These are phyloP conservation scores for Tylopilus sp. DNA, from an alignment of 768 basidiomycete genomes.

Conservation along the genomic window DNA sequence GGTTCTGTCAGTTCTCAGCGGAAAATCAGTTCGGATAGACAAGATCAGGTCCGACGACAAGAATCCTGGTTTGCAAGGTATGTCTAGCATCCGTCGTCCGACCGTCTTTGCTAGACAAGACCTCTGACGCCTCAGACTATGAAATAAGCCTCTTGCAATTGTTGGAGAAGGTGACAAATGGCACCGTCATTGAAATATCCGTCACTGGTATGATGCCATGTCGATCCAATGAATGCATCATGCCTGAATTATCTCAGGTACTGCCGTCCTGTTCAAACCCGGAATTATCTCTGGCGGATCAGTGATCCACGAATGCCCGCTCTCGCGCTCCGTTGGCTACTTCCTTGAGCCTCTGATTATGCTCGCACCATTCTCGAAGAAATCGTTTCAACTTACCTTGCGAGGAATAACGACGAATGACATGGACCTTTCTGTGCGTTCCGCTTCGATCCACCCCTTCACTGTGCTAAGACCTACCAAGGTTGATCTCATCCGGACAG, in stretches of 20 bases:
- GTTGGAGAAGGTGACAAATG: slow-evolving; percentile 90
- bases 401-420: slow-evolving; percentile 92
- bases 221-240: background rate
- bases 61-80: slow-evolving; percentile 92
- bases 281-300: slow-evolving; percentile 85
- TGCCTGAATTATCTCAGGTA: slow-evolving; percentile 51
- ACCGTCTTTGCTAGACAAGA: background rate
- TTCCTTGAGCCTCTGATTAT: slow-evolving; percentile 89
- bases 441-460: slow-evolving; percentile 7
- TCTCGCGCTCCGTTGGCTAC: slow-evolving; percentile 88
- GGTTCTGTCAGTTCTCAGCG: slow-evolving; percentile 86
- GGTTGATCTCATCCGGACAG: slow-evolving; percentile 88
- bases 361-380: slow-evolving; percentile 92
- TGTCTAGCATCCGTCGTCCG: slow-evolving; percentile 7
- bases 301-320: slow-evolving; percentile 82
- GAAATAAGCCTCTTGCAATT: slow-evolving; percentile 88
- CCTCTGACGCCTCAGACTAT: slow-evolving; percentile 58
- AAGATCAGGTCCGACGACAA: slow-evolving; percentile 89
- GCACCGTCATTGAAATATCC: slow-evolving; percentile 92
- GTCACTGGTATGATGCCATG: slow-evolving; percentile 69
- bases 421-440: slow-evolving; percentile 80
- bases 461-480: slow-evolving; percentile 28
- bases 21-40: slow-evolving; percentile 79
- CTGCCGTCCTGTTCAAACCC: slow-evolving; percentile 87
- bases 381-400: slow-evolving; percentile 73